These are phyloP conservation scores for Fusarium gaditjirri DNA, from an alignment of 2,329 filamentous ascomycete genomes.

Conservation along the genomic window DNA sequence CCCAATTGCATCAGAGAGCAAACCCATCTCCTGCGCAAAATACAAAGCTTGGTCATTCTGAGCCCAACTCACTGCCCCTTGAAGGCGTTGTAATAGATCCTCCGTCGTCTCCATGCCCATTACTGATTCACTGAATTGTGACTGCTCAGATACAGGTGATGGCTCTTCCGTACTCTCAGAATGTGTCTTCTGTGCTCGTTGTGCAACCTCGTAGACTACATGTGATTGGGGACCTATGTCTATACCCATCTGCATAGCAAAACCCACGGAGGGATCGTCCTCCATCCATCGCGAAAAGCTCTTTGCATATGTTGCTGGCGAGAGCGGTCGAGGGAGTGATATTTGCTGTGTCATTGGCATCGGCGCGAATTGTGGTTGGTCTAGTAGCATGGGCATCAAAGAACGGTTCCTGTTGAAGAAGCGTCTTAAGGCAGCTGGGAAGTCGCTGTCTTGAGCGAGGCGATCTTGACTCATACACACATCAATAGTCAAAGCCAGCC, in stretches of 20 bases:
- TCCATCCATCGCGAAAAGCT: slow-evolving; percentile 33
- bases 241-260: slow-evolving; percentile 35
- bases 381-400: slow-evolving; percentile 14
- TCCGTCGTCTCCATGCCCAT: background rate
- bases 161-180: background rate
- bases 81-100: background rate
- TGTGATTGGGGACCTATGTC: background rate
- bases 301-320: slow-evolving; percentile 6
- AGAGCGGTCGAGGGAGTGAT: slow-evolving; percentile 10
- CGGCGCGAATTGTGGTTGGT: background rate
- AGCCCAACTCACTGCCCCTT: slow-evolving; percentile 9
- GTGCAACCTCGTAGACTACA: background rate
- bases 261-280: slow-evolving; percentile 23
- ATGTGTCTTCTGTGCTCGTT: background rate
- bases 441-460: slow-evolving; percentile 27
- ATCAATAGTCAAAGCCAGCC: slow-evolving; percentile 32
- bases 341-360: background rate
- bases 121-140: background rate
- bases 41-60: slow-evolving; percentile 24
- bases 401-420: slow-evolving; percentile 1
- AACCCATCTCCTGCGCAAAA: slow-evolving; percentile 18
- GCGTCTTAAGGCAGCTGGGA: slow-evolving; percentile 10
- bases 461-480: slow-evolving; percentile 35
- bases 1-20: slow-evolving; percentile 3
- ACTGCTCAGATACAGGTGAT: background rate